These are phyloP conservation scores for Aspergillus sp. DNA, from an alignment of 2,329 filamentous ascomycete species.

Conservation along the genomic window DNA sequence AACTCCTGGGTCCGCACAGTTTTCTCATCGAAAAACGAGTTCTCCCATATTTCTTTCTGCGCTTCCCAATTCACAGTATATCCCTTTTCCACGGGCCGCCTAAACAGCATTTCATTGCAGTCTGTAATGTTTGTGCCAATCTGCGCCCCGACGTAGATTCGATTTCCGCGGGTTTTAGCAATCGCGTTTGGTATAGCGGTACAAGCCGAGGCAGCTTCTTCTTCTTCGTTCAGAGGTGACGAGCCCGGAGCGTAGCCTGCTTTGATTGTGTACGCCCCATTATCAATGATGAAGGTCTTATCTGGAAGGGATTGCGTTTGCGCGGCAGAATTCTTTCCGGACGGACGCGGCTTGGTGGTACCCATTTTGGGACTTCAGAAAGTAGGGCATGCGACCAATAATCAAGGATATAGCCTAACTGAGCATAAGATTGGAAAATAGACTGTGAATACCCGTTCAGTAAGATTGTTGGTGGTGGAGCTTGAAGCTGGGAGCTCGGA, in stretches of 20 bases:
- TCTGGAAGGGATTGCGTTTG: conserved; percentile 54
- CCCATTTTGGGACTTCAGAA: conserved; percentile 23
- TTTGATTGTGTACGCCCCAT: conserved; percentile 89
- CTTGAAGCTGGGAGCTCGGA: conserved; percentile 11
- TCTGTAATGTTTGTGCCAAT: conserved; percentile 73
- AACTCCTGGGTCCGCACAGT: conserved; percentile 54
- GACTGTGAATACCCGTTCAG: not conserved
- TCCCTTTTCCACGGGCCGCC: conserved; percentile 88
- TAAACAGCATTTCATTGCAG: conserved; percentile 83
- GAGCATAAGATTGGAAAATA: not conserved
- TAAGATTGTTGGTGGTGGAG: conserved; percentile 1
- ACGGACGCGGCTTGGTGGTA: conserved; percentile 34
- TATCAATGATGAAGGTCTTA: conserved; percentile 84
- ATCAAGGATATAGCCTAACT: not conserved
- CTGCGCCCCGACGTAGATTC: conserved; percentile 77
- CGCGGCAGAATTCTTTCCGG: conserved; percentile 53
- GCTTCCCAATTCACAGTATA: conserved; percentile 97
- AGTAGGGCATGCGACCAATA: not conserved
- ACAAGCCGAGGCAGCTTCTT: conserved; percentile 51
- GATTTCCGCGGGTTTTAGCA: conserved; percentile 75
- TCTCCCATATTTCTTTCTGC: conserved; percentile 93
- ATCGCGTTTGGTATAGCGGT: conserved; percentile 83
- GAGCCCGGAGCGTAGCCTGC: conserved; percentile 68
- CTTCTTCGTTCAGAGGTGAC: conserved; percentile 33
- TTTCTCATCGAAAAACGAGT: conserved; percentile 73